Evolutionary conservation across 805 yeast species (phyloP).

Genomic region (Candida adriatica): DNA sequence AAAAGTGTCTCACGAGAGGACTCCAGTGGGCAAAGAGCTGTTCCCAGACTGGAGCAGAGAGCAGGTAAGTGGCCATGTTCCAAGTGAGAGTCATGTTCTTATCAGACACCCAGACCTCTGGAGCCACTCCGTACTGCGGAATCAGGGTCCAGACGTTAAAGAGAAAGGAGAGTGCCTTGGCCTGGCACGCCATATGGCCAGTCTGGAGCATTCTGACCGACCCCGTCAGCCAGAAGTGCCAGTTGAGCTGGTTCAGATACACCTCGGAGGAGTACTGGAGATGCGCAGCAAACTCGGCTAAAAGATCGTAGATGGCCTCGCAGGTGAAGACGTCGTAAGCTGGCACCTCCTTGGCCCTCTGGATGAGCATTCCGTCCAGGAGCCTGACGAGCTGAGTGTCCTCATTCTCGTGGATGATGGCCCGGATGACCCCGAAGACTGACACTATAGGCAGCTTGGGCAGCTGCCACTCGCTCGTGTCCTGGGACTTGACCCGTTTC

Average conservation of each 20-base stretch:
- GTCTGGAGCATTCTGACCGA: constrained; percentile 52
- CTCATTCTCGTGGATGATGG: constrained; percentile 5
- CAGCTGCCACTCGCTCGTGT: constrained; percentile 10
- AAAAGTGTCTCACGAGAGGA: constrained; percentile 67
- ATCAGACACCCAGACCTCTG: constrained; percentile 33
- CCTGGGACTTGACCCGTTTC: constrained; percentile 13
- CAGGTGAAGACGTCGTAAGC: constrained; percentile 33
- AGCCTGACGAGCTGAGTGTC: constrained; percentile 1
- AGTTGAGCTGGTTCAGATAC: constrained; percentile 35
- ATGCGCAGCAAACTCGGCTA: constrained; percentile 19
- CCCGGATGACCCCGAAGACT: constrained; percentile 5
- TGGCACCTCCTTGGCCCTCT: constrained; percentile 7
- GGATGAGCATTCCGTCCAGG: constrained; percentile 4
- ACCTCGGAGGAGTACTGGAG: constrained; percentile 11
- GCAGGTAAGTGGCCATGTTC: constrained; percentile 48
- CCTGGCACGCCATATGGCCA: constrained; percentile 53
- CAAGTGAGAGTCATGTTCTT: constrained; percentile 36
- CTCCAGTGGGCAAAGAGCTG: constrained; percentile 70
- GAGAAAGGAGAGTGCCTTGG: constrained; percentile 57
- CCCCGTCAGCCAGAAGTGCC: constrained; percentile 74
- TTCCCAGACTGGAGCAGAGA: constrained; percentile 44
- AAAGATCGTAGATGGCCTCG: constrained; percentile 36
- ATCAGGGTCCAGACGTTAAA: constrained; percentile 71
- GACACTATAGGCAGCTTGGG: constrained; percentile 9
- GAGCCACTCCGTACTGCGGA: constrained; percentile 30